Percentiles rank a stretch among this genome's conserved stretches.
phyloP scores from a whole-genome alignment of 1,284 basidiomycete genomes.

The Marasmius oreades region DNA sequence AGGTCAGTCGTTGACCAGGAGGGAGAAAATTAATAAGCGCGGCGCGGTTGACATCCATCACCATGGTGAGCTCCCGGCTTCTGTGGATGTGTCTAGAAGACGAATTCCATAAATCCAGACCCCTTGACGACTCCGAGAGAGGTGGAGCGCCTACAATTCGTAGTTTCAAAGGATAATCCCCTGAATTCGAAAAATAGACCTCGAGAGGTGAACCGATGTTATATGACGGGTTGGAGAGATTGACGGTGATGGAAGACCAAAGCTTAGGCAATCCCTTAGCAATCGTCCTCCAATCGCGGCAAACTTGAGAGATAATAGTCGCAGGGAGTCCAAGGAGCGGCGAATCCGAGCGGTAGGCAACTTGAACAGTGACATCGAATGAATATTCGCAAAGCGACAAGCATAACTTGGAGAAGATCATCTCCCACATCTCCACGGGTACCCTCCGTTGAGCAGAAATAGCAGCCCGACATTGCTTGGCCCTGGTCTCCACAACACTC shows the following conservation, averaged over 20 bases:
- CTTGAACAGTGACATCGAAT: not conserved
- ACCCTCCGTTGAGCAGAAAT: not conserved
- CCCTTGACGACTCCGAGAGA: not conserved
- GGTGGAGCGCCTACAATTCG: not conserved
- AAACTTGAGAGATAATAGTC: not conserved
- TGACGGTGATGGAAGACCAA: not conserved
- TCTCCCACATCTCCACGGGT: not conserved
- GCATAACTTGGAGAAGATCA: not conserved
- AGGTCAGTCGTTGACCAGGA: not conserved
- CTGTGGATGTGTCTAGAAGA: not conserved
- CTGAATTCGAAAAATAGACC: not conserved
- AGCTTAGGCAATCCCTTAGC: not conserved
- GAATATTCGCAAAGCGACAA: not conserved
- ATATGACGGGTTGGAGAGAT: not conserved
- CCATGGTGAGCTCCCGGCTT: not conserved
- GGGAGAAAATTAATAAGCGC: not conserved
- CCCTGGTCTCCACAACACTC: not conserved
- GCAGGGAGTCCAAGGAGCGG: not conserved
- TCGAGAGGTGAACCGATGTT: not conserved
- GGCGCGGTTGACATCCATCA: not conserved
- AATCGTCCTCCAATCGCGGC: not conserved
- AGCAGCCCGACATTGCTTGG: not conserved
- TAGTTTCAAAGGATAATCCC: not conserved
- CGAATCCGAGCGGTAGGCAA: too few species aligned
- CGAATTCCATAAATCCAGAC: not conserved